Evolutionary conservation across 192 early-diverging fungal genomes (phyloP), one percentile per base, ranked within the genome.

Genomic region (Backusella psychrophila): DNA sequence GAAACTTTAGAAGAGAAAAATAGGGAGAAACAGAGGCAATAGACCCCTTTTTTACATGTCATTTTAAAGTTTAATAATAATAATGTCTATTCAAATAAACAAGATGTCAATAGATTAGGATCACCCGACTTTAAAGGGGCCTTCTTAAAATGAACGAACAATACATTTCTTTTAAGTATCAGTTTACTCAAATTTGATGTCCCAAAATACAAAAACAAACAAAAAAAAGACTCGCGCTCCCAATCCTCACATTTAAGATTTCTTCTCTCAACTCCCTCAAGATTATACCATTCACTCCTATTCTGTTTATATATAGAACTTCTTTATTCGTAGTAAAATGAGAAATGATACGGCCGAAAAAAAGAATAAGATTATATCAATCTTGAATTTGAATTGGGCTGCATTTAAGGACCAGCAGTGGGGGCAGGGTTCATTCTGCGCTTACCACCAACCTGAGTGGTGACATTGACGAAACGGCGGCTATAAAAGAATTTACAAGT

Each of bases 381-480:
- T 63, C 56, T 29, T 23, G 56, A 63, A 63, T 63, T 26, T 63
- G 56, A 14, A 63, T 29, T 63, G 4, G 12, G 26, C 23, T 63
- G 56, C 56, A 63, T 75, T 82, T 86, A 77, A 80, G 78, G 84
- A 63, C 82, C 82, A 77, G 79, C 72, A 41, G 85, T 86, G 49
- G 85, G 85, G 66, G 85, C 84, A 75, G 85, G 85, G 80, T 86
- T 86, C 85, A 87, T 85, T 80, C 89, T 92, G 83, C 95, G 92
- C 94, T 98, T 99, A 85, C 92, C 94, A 85, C 93, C 93, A 83
- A 94, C 88, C 65, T 86, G 80, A 78, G 88, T 90, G 83, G 93
- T 93, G 77, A 95, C 93, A 91, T 98, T 97, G 77, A 98, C 95
- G 86, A 97, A 98, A 80, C 98, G 95, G 82, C 98, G 94, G 90